Base-by-base conservation (phyloP, 495 filamentous ascomycete species). In the Daldinia decipiens region DNA sequence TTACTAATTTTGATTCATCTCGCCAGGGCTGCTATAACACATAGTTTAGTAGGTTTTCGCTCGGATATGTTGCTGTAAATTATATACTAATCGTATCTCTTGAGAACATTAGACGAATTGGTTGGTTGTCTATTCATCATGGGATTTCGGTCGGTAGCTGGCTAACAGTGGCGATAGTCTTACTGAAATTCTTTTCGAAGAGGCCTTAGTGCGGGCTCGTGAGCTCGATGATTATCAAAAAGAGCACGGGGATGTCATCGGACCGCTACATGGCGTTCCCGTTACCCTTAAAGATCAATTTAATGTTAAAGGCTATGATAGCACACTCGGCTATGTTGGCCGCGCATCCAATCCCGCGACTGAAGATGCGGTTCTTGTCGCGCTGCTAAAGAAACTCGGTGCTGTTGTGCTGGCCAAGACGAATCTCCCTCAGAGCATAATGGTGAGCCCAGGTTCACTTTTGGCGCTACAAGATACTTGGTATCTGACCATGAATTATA, bases 391-490 rank as follows among this genome's bases (percentile, higher is more conserved):
- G 71, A 90, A 92, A 76, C 91, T 93, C 9, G 89, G 90, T 19
- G 93, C 93, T 8, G 83, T 95, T 1, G 90, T 93, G 2, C 92
- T 94, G 74, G 91, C 91, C 12, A 96, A 95, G 82, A 95, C 93
- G 1, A 93, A 93, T 59, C 77, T 95, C 6, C 93, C 93, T 1
- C 88, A 92, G 53, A 94, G 93, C 0, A 86, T 96, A n/a, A 83
- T 96, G 66, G 92, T 89, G 11, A 85, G 83, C 82, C 81, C 5
- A 15, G 4, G 17, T 15, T 34, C 8, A 5, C 77, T 65, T 29
- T 54, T 5, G 5, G 9, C 4, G 17, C 31, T 8, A 51, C n/a
- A 26, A 21, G 26, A 27, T 9, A 9, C 24, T 34, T 51, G 31
- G 8, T 6, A 40, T 39, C 55, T 74, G 34, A 74, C 39, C 12